Evolutionary conservation across 83 land plant species (phyloP), one percentile per base, ranked within the genome.

Genomic region (Diphasiastrum complanatum): DNA sequence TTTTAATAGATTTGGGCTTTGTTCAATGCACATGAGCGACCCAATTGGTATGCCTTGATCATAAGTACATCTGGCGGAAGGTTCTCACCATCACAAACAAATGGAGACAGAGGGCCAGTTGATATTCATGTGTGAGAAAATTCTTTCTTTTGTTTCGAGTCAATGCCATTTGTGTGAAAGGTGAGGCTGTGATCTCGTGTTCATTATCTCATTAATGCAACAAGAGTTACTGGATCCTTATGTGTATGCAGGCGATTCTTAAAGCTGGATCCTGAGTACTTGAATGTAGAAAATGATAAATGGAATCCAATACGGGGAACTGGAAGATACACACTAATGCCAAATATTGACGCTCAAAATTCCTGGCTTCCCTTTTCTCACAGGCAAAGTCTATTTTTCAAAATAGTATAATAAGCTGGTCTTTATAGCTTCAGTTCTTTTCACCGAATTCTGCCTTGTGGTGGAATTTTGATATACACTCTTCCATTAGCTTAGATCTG

Each of bases 11-110:
- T 66, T n/a, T 66, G 69, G 69, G 60, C 69, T 26, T 23, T 66
- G 61, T 66, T 36, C 47, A 66, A 66, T 41, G 33, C 47, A 20
- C 61, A 53, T 18, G 69, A 30, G 35, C 45, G 61, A 37, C 69
- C 69, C 18, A 66, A 66, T 32, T 66, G 69, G 69, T 66, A 66
- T 56, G 69, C 69, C 18, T 41, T 55, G 18, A 66, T 66, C 32
- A 5, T 56, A 11, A 66, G 29, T 25, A 66, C 55, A 28, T 51
- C 28, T 56, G 69, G 69, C 11, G 63, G 50, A 20, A 33, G 69
- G 31, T 53, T 52, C 19, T 29, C 34, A 26, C 8, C 2, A 18
- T 36, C 19, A 18, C 34, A 27, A 18, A 22, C 26, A 11, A 27
- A 25, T 37, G 69, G 61, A 23, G 54, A 55, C 24, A 66, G 54